Conservation (phyloP, 169 alveolate genomes). For the Eimeria mitis region DNA sequence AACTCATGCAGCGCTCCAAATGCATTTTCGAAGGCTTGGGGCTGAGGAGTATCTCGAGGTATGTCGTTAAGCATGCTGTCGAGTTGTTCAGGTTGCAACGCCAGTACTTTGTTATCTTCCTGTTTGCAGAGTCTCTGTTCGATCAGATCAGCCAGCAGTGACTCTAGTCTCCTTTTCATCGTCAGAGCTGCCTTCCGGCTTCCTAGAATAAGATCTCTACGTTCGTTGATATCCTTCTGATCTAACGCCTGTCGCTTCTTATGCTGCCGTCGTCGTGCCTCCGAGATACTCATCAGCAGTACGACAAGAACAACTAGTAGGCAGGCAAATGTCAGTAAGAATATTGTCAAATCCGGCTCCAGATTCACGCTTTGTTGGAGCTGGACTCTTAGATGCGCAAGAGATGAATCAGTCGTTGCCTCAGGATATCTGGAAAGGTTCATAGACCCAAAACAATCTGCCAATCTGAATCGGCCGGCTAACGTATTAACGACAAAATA, state of each 20-base stretch:
- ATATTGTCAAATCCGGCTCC: slow-evolving; percentile 68
- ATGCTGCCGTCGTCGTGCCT: slow-evolving; percentile 49
- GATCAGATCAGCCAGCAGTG: slow-evolving; percentile 56
- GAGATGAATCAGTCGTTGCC: slow-evolving; percentile 48
- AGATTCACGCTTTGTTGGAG: slow-evolving; percentile 53
- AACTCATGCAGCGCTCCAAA: slow-evolving; percentile 58
- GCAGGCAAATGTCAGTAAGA: slow-evolving; percentile 46
- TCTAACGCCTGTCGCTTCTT: slow-evolving; percentile 52
- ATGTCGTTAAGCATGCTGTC: slow-evolving; percentile 9
- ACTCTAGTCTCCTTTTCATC: slow-evolving; percentile 45
- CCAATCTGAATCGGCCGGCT: not conserved
- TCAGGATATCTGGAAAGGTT: slow-evolving; percentile 41
- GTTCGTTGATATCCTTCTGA: slow-evolving; percentile 24
- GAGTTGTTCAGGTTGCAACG: slow-evolving; percentile 52
- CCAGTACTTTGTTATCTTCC: slow-evolving; percentile 44
- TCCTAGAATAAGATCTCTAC: slow-evolving; percentile 52
- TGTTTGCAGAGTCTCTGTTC: slow-evolving; percentile 57
- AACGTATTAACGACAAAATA: not conserved
- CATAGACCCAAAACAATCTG: not conserved
- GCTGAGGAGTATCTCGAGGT: slow-evolving; percentile 57
- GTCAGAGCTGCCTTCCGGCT: slow-evolving; percentile 7
- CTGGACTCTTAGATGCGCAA: slow-evolving; percentile 53
- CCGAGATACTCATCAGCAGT: slow-evolving; percentile 44
- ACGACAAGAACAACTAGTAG: slow-evolving; percentile 29
- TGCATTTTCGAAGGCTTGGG: slow-evolving; percentile 71